Percentiles rank a stretch among this genome's conserved stretches.
These are phyloP conservation scores for Peronospora belbahrii DNA, from an alignment of 352 stramenopile species.

Conservation along the genomic window DNA sequence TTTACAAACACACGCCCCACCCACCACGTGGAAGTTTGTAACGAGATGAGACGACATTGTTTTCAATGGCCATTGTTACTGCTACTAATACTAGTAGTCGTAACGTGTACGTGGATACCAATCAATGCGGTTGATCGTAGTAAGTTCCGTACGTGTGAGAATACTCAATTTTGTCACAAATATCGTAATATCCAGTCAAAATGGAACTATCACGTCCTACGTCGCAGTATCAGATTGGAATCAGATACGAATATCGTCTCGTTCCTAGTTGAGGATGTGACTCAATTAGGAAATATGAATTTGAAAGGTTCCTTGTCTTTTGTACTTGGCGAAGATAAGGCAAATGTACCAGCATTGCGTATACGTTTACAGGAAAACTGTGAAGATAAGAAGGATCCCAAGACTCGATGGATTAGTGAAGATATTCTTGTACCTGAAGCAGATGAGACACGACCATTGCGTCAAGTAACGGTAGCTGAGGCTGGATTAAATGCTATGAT, in stretches of 20 bases:
- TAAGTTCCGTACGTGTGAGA: constrained; percentile 97
- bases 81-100: constrained; percentile 5
- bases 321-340: constrained; percentile 30
- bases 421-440: constrained; percentile 37
- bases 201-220: constrained; percentile 28
- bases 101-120: not conserved
- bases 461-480: constrained; percentile 27
- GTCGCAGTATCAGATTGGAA: constrained; percentile 22
- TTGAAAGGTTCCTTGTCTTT: constrained; percentile 49
- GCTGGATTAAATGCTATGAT: constrained; percentile 25
- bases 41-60: constrained; percentile 11
- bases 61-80: constrained; percentile 7
- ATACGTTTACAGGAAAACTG: constrained; percentile 52
- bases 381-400: constrained; percentile 37
- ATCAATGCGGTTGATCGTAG: constrained; percentile 88
- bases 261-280: constrained; percentile 37
- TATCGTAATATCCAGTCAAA: constrained; percentile 33
- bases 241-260: constrained; percentile 28
- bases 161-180: constrained; percentile 96
- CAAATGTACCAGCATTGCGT: constrained; percentile 42
- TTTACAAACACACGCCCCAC: too few relatives aligned
- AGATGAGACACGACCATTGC: constrained; percentile 27
- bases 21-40: constrained; percentile 18
- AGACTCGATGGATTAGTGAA: constrained; percentile 47
- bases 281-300: constrained; percentile 7